A percentile compares a stretch with the other conserved stretches of the same genome.
Evolutionary conservation across 805 yeast species (phyloP).

Genomic region (Torulaspora gathmanii): DNA sequence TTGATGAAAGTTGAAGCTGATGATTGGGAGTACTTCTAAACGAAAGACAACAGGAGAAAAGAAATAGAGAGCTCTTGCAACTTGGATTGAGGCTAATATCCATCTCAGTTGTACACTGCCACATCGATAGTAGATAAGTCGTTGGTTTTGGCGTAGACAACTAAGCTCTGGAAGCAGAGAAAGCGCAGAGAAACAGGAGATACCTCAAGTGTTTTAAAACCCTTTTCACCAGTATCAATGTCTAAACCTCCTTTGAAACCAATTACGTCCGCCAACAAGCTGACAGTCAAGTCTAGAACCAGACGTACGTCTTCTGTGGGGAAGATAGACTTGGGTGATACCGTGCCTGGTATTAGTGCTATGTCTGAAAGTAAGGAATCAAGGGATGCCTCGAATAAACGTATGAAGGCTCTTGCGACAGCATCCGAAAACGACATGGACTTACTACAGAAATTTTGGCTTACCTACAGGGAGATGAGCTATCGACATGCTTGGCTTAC

Average conservation of each 20-base stretch:
- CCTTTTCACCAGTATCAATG: neutral
- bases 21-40: neutral
- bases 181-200: neutral
- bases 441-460: slow-evolving; percentile 49
- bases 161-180: neutral
- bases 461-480: slow-evolving; percentile 54
- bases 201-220: neutral
- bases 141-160: neutral
- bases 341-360: slow-evolving; percentile 61
- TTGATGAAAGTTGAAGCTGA: neutral
- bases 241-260: slow-evolving; percentile 11
- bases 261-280: slow-evolving; percentile 11
- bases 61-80: neutral
- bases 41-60: slow-evolving; percentile 1
- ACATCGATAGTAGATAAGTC: neutral
- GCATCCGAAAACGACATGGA: slow-evolving; percentile 45
- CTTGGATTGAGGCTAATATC: neutral
- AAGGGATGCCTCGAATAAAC: slow-evolving; percentile 38
- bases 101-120: neutral
- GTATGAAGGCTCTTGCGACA: slow-evolving; percentile 35
- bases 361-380: slow-evolving; percentile 47
- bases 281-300: slow-evolving; percentile 21
- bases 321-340: slow-evolving; percentile 66
- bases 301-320: slow-evolving; percentile 71
- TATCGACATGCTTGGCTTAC: slow-evolving; percentile 65